Evolutionary conservation across 1,139 yeast genomes (phyloP), one percentile per base, ranked within the genome.

Genomic region (Yamadazyma jaroonii): DNA sequence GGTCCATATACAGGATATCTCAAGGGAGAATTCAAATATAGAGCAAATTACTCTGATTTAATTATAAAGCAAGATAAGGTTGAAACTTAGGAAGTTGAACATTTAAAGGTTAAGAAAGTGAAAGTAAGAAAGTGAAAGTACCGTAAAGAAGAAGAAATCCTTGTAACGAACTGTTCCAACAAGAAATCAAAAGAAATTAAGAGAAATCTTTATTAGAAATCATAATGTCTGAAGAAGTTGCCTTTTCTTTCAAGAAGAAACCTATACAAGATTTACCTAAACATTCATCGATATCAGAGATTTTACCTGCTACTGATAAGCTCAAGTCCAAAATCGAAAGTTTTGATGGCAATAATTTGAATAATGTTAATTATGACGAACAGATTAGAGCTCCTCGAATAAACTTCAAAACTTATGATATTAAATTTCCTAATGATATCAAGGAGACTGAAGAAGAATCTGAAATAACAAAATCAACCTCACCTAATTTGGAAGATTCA

Each of bases 361-460:
- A 56, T 34, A 59, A 61, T 34, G 52, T 66, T 36, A 64, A 69
- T 47, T 67, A 68, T 43, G 69, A 69, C 42, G 72, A 70, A 42
- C 72, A 67, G 46, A 70, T 70, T 32, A 48, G 75, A 42, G 72
- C 72, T 21, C 76, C 75, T 4, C 48, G 74, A 29, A 66, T 69
- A 62, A 47, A 45, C 24, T 39, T 45, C 23, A 43, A 43, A 27
- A 28, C 32, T 11, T 28, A 25, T 20, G 36, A 32, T 9, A 21
- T 24, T 17, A 24, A 27, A 10, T 25, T 31, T 6, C 24, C 21
- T 14, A 9, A 20, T 3, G 25, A 13, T 10, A 31, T 20, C 9
- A 11, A 28, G 3, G 23, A 21, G 10, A 13, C 12, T 10, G 22
- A 26, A 4, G 36, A 34, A 14, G 25, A 9, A 8, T 21, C 34